Evolutionary conservation across 352 stramenopile genomes (phyloP), one percentile per base, ranked within the genome.

Genomic region (Globisporangium viniferum): DNA sequence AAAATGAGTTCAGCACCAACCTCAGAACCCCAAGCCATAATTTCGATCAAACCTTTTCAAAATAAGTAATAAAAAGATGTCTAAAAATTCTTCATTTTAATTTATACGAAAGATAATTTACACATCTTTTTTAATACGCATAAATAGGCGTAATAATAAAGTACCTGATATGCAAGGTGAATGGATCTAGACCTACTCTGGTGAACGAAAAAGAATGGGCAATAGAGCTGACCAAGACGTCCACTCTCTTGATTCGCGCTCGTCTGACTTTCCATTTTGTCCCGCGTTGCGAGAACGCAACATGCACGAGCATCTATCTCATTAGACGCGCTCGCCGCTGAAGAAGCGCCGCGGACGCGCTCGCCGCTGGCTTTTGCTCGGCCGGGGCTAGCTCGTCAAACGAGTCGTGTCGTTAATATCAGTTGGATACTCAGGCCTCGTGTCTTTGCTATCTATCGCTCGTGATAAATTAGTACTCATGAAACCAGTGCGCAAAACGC

Each of bases 221-320:
- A 18, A 56, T 12, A 27, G 49, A 27, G 49, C 54, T 60, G 54
- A 60, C 54, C 18, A 36, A 22, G 29, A 60, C 54, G 15, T 36
- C 54, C 29, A 60, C 54, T 60, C 29, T 60, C 54, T 60, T 60
- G 54, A 41, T n/a, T 24, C 49, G n/a, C 49, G 22, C 49, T 27
- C 18, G 8, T 60, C 54, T 15, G 54, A 60, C 54, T 60, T 56
- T 56, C 49, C 54, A 22, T 18, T 15, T 60, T 27, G 54, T 29
- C 29, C 29, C 54, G 54, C 54, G 8, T n/a, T n/a, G 18, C 27
- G 18, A 10, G 27, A 49, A 41, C 5, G 54, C 54, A 10, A n/a
- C n/a, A n/a, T n/a, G 24, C 48, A 15, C 20, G 5, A 49, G 5
- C 15, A 7, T 7, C 15, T n/a, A 9, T 12, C 44, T 10, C 18